A percentile compares a stretch with the other conserved stretches of the same genome.
These are phyloP conservation scores for Neopestalotiopsis sp. DNA, from an alignment of 2,329 filamentous ascomycete species.

Conservation along the genomic window DNA sequence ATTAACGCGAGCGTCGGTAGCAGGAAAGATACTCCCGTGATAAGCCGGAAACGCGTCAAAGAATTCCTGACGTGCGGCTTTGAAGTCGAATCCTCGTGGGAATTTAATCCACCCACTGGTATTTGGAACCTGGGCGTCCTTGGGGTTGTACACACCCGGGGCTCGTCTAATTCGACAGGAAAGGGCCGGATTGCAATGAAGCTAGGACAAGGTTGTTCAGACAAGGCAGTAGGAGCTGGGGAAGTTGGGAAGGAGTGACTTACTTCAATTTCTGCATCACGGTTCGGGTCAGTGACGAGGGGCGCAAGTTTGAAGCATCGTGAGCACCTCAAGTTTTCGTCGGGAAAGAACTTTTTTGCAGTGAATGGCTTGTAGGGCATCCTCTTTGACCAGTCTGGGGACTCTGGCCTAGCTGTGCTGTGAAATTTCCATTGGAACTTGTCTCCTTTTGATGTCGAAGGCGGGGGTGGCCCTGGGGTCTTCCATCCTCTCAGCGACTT, in stretches of 20 bases:
- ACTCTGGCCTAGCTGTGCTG: neutral
- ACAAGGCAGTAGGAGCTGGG: no score
- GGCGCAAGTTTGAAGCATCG: constrained; percentile 6
- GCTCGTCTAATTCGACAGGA: constrained; percentile 25
- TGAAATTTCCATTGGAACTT: neutral
- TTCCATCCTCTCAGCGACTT: neutral
- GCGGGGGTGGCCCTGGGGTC: neutral
- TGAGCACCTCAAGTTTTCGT: neutral
- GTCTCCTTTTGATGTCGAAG: neutral
- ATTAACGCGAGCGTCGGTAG: constrained; percentile 6
- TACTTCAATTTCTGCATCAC: neutral
- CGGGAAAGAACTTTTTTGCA: neutral
- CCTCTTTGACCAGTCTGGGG: neutral
- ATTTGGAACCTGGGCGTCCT: constrained; percentile 19
- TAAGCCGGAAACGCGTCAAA: constrained; percentile 22
- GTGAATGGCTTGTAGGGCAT: neutral
- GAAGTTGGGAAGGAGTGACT: neutral
- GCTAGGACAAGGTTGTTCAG: constrained; percentile 10
- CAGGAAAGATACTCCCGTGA: constrained; percentile 23
- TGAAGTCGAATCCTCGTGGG: constrained; percentile 18
- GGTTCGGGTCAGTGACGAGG: neutral
- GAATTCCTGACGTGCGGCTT: constrained; percentile 18
- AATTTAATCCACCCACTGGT: constrained; percentile 25
- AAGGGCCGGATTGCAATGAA: constrained; percentile 18
- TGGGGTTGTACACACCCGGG: constrained; percentile 4